phyloP scores from a whole-genome alignment of 2,329 filamentous ascomycete species.

The Monilinia laxa region DNA sequence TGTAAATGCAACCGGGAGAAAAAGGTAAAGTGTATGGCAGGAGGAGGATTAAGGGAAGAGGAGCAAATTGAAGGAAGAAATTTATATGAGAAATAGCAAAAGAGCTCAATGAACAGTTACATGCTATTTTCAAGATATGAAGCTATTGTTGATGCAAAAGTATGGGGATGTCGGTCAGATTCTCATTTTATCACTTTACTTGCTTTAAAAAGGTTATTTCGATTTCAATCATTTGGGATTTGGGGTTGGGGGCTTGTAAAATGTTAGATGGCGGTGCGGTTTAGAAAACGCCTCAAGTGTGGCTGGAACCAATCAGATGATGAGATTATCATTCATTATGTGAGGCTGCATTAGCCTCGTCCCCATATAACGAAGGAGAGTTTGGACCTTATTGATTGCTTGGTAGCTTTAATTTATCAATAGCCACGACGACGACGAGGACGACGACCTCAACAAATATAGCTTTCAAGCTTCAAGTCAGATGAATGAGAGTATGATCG shows the following conservation, averaged over 20 bases:
- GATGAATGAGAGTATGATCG: no score
- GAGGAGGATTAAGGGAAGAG: not conserved
- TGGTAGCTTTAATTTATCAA: conserved; percentile 11
- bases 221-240: conserved; percentile 6
- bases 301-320: conserved; percentile 23
- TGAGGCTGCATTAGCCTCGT: conserved; percentile 10
- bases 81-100: conserved; percentile 11
- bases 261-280: not conserved
- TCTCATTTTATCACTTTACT: conserved; percentile 11
- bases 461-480: no score
- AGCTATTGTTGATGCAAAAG: conserved; percentile 16
- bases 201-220: conserved; percentile 19
- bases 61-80: conserved; percentile 4
- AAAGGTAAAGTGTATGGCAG: not conserved
- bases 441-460: not conserved
- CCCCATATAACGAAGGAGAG: not conserved
- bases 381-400: not conserved
- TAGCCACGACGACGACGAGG: not conserved
- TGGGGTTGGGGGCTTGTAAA: not conserved
- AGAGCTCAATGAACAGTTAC: conserved; percentile 5
- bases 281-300: conserved; percentile 8
- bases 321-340: not conserved
- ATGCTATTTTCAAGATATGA: conserved; percentile 15
- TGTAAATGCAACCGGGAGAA: conserved; percentile 12
- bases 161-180: conserved; percentile 21